A percentile compares a stretch with the other conserved stretches of the same genome.
Evolutionary conservation across 345 rosid species (phyloP).

Genomic region (Ceriops zippeliana): DNA sequence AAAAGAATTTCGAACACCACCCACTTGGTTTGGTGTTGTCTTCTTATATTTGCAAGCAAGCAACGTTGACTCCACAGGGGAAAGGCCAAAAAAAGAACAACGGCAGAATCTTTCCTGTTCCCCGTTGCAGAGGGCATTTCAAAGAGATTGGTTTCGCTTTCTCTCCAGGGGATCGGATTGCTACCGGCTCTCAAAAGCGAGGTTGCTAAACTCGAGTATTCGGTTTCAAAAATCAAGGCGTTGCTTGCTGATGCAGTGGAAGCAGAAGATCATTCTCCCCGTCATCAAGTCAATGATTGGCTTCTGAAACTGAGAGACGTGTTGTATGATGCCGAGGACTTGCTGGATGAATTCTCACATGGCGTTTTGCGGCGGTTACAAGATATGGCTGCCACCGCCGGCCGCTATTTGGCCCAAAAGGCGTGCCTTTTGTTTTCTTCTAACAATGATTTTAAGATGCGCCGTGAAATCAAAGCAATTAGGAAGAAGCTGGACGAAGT

Average conservation of each 20-base stretch:
- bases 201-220: no score
- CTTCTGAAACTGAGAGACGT: slow-evolving; percentile 23
- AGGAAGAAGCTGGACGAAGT: slow-evolving; percentile 20
- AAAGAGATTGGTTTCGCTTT: neutral
- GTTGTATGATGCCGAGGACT: slow-evolving; percentile 34
- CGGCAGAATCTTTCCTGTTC: slow-evolving; percentile 17
- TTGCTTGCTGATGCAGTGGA: slow-evolving; percentile 21
- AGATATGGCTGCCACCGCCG: neutral
- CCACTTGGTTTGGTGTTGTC: no score
- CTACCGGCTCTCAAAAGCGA: no score
- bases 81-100: neutral
- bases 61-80: no score
- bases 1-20: no score
- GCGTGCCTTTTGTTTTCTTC: slow-evolving; percentile 12
- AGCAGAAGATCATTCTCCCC: neutral
- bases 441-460: slow-evolving; percentile 8
- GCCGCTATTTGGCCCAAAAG: neutral
- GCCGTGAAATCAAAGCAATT: slow-evolving; percentile 13
- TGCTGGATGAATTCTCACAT: slow-evolving; percentile 30
- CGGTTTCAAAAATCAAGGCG: neutral
- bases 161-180: neutral
- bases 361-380: neutral
- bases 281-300: slow-evolving; percentile 19
- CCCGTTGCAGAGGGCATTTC: neutral
- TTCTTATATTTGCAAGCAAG: no score